Percentiles rank a stretch among this genome's conserved stretches.
These are phyloP conservation scores for Emmonsiellopsis sp. DNA, from an alignment of 2,329 filamentous ascomycete species.

Conservation along the genomic window DNA sequence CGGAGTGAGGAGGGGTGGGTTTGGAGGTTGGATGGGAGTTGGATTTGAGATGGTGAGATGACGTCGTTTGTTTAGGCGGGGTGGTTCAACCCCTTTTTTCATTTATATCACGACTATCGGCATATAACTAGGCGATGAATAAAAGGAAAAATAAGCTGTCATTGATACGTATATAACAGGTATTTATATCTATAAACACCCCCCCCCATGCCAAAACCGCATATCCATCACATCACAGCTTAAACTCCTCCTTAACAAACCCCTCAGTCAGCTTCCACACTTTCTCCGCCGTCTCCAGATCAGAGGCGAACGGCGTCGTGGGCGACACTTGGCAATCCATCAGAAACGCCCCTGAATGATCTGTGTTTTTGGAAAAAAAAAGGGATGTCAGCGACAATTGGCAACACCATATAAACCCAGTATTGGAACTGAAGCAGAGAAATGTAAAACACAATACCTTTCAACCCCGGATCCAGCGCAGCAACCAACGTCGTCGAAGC, in stretches of 20 bases:
- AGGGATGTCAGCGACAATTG: background rate
- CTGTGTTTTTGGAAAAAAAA: background rate
- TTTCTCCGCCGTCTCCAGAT: conserved; percentile 25
- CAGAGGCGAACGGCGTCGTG: conserved; percentile 22
- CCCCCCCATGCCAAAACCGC: background rate
- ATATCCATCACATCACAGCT: background rate
- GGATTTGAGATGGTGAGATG: background rate
- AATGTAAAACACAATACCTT: conserved; percentile 8
- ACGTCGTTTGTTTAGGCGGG: background rate
- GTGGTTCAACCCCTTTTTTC: background rate
- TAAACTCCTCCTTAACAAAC: conserved; percentile 27
- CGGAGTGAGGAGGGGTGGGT: background rate
- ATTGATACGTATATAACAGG: background rate
- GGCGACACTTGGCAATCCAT: conserved; percentile 22
- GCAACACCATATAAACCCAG: background rate
- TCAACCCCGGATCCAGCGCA: conserved; percentile 31
- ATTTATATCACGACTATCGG: background rate
- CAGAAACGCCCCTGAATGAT: conserved; percentile 17
- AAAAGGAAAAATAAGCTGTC: background rate
- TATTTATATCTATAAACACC: too few species aligned
- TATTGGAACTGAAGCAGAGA: background rate
- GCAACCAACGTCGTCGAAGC: conserved; percentile 32
- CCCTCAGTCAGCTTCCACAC: conserved; percentile 31
- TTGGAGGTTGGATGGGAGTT: background rate
- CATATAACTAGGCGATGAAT: too few species aligned